A percentile compares a stretch with the other conserved stretches of the same genome.
Evolutionary conservation across 176 grass and related monocot species (phyloP).

Genomic region (Dendrocalamus sinicus): DNA sequence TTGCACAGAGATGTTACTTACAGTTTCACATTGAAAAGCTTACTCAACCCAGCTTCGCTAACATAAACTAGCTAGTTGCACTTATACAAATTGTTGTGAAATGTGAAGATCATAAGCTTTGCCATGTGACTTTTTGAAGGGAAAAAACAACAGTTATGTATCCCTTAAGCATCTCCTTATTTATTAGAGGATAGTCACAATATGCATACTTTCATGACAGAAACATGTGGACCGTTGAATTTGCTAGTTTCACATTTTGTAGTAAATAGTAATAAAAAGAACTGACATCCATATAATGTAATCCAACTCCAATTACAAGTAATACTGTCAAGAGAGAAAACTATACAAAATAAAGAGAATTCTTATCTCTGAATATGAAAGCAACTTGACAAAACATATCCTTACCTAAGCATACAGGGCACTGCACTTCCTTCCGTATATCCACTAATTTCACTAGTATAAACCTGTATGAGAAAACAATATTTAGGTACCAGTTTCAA

Average conservation of each 20-base stretch:
- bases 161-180: neutral
- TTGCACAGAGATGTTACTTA: conserved; percentile 32
- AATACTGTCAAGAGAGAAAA: conserved; percentile 32
- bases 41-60: conserved; percentile 9
- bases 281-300: conserved; percentile 4
- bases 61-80: conserved; percentile 12
- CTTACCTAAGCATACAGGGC: conserved; percentile 79
- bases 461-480: conserved; percentile 55
- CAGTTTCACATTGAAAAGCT: conserved; percentile 31
- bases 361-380: conserved; percentile 23
- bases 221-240: conserved; percentile 21
- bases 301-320: conserved; percentile 7
- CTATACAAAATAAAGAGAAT: conserved; percentile 9
- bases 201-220: neutral
- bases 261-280: conserved; percentile 25
- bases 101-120: neutral
- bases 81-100: neutral
- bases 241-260: conserved; percentile 16
- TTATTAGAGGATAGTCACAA: neutral
- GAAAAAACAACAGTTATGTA: neutral
- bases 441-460: conserved; percentile 61
- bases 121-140: neutral
- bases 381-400: conserved; percentile 20
- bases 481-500: conserved; percentile 8
- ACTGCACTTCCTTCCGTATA: conserved; percentile 71